Conservation (phyloP, 352 stramenopile genomes). For the Phytopythium mirpurense region DNA sequence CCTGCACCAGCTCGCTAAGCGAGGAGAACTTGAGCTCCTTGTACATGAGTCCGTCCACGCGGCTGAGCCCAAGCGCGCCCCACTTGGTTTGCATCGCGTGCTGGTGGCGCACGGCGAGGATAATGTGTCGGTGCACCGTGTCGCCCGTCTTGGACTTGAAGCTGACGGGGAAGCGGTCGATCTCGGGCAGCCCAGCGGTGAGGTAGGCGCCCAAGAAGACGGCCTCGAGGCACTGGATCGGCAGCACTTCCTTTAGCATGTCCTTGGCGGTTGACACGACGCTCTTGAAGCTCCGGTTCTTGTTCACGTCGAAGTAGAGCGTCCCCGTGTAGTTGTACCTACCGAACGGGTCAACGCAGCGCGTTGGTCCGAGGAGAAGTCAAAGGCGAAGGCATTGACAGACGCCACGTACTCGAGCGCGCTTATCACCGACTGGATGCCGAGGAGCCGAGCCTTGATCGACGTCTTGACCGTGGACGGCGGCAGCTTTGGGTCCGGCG, state of each 20-base stretch:
- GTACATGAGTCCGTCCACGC: conserved; percentile 80
- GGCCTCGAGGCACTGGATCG: conserved; percentile 87
- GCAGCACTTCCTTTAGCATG: conserved; percentile 75
- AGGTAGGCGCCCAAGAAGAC: conserved; percentile 83
- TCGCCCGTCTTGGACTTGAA: conserved; percentile 74
- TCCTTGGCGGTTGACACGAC: conserved; percentile 84
- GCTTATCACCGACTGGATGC: conserved; percentile 65
- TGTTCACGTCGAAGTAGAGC: conserved; percentile 83
- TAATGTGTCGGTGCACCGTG: conserved; percentile 73
- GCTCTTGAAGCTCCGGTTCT: conserved; percentile 87
- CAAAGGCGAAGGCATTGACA: background rate
- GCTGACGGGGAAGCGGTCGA: conserved; percentile 81
- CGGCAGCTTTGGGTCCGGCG: conserved; percentile 55
- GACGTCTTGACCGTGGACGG: conserved; percentile 42
- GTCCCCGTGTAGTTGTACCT: conserved; percentile 88
- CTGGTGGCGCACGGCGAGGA: conserved; percentile 69
- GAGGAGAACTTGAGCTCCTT: conserved; percentile 80
- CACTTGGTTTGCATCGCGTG: conserved; percentile 46
- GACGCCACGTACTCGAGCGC: conserved; percentile 50
- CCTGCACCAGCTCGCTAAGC: conserved; percentile 68
- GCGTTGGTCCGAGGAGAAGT: background rate
- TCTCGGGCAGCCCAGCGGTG: conserved; percentile 53
- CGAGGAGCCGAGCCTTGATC: conserved; percentile 49
- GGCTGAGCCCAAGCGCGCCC: conserved; percentile 80
- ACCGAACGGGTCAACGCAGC: too few species aligned